A percentile compares a stretch with the other conserved stretches of the same genome.
Conservation (phyloP, 306 rosid genomes). For the Vicia villosa region DNA sequence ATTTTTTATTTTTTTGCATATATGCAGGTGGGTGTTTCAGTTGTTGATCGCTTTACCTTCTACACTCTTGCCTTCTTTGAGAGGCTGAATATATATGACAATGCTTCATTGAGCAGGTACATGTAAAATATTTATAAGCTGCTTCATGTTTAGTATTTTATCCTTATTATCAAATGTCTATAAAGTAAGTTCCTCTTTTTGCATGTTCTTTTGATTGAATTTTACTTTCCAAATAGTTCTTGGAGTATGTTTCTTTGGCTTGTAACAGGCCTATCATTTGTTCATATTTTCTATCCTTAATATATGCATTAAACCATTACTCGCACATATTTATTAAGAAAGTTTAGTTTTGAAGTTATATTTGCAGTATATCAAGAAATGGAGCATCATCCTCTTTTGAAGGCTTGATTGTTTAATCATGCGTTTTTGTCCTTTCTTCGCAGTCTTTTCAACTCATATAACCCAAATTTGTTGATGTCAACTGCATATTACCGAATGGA, state of each 20-base stretch:
- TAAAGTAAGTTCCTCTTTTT: conserved; percentile 1
- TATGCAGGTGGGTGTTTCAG: conserved; percentile 91
- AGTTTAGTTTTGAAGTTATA: too few species aligned
- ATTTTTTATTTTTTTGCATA: conserved; percentile 34
- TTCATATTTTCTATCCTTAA: conserved; percentile 13
- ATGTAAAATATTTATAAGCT: neutral
- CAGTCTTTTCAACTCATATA: conserved; percentile 82
- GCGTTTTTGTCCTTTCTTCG: conserved; percentile 40
- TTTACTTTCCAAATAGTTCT: conserved; percentile 25
- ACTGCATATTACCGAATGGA: conserved; percentile 83
- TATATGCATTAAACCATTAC: conserved; percentile 13
- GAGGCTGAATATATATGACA: conserved; percentile 87
- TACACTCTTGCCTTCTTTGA: conserved; percentile 94
- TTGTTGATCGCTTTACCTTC: conserved; percentile 93
- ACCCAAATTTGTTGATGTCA: conserved; percentile 91
- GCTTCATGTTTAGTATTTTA: conserved; percentile 6
- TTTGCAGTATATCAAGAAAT: too few species aligned
- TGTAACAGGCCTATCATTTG: neutral
- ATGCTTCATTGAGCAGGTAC: conserved; percentile 92
- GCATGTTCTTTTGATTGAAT: conserved; percentile 30
- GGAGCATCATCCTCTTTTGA: conserved; percentile 23
- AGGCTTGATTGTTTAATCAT: conserved; percentile 28
- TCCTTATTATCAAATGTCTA: conserved; percentile 5
- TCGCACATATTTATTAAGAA: conserved; percentile 11
- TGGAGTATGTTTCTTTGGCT: conserved; percentile 20